Base-by-base conservation (phyloP, 2,329 filamentous ascomycete species). In the Cladosporium sp. region DNA sequence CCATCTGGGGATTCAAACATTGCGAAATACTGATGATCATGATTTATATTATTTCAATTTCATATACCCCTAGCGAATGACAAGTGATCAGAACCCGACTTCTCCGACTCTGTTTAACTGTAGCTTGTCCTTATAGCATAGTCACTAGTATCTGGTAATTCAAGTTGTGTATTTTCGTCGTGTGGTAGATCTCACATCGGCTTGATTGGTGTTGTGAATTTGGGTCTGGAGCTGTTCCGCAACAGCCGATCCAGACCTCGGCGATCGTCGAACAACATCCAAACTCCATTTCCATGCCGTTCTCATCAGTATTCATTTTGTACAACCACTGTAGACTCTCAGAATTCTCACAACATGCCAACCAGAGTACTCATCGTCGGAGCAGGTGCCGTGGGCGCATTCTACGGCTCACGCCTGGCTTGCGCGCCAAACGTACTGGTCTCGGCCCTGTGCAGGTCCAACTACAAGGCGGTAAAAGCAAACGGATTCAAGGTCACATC, bases 381-480 rank as follows among this genome's bases (percentile, higher is more conserved):
- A 62, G 84, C 84, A 18, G 85, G 84, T 57, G 84, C 85, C 54
- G 83, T 88, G 37, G 85, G 85, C 50, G 85, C 83, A 50, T 88
- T 88, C 71, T 88, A 87, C 61, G 84, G 82, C 41, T 86, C 84
- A 6, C 75, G 85, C 18, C 74, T 88, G 13, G 82, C 86, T 58
- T 73, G 51, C 32, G 58, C 56, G 8, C 58, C 62, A 2, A 75
- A 79, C 50, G 71, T 83, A 36, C 72, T 78, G 51, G 81, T 86
- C 43, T 88, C 85, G 4, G 80, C 88, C 39, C 82, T 88, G 48
- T 88, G 85, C 56, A 80, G 86, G 43, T 88, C 85, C 36, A 89
- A 89, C 71, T 89, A 86, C 73, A 68, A 73, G 19, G 79, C 78
- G 29, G 82, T 89, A 40, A 74, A 77, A 47, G 67, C 71, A 8